A percentile compares a stretch with the other conserved stretches of the same genome.
These are phyloP conservation scores for Claviceps sp. DNA, from an alignment of 2,329 filamentous ascomycete genomes.

Conservation along the genomic window DNA sequence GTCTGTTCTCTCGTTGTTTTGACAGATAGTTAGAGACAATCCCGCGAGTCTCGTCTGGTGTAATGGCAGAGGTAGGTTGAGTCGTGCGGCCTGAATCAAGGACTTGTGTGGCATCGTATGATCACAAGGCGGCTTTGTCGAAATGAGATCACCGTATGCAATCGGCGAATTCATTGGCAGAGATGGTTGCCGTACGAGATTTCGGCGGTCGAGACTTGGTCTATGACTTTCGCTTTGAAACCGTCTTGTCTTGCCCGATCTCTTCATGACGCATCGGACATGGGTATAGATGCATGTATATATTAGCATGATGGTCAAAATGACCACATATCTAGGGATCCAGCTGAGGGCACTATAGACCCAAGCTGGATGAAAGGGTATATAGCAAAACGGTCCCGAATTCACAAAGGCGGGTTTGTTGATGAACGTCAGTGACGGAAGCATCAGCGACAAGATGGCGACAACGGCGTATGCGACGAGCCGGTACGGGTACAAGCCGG, in stretches of 20 bases:
- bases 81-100: not conserved
- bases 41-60: not conserved
- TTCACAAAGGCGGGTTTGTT: slow-evolving; percentile 44
- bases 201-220: slow-evolving; percentile 4
- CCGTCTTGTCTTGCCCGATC: slow-evolving; percentile 19
- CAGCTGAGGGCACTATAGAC: slow-evolving; percentile 55
- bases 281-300: slow-evolving; percentile 61
- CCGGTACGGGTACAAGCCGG: slow-evolving; percentile 57
- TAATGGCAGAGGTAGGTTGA: not conserved
- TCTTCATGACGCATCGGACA: slow-evolving; percentile 33
- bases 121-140: slow-evolving; percentile 14
- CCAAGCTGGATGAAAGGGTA: slow-evolving; percentile 56
- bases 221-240: not conserved
- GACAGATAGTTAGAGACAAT: not conserved
- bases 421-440: slow-evolving; percentile 51
- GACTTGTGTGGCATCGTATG: slow-evolving; percentile 5
- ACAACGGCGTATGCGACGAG: slow-evolving; percentile 44
- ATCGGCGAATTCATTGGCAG: slow-evolving; percentile 19
- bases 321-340: slow-evolving; percentile 61
- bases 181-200: slow-evolving; percentile 3
- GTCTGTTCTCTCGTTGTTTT: not conserved
- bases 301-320: slow-evolving; percentile 47
- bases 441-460: slow-evolving; percentile 42
- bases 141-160: slow-evolving; percentile 19
- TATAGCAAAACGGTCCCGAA: slow-evolving; percentile 54